Evolutionary conservation across 2,329 filamentous ascomycete genomes (phyloP).

Genomic region (Rosellinia necatrix): DNA sequence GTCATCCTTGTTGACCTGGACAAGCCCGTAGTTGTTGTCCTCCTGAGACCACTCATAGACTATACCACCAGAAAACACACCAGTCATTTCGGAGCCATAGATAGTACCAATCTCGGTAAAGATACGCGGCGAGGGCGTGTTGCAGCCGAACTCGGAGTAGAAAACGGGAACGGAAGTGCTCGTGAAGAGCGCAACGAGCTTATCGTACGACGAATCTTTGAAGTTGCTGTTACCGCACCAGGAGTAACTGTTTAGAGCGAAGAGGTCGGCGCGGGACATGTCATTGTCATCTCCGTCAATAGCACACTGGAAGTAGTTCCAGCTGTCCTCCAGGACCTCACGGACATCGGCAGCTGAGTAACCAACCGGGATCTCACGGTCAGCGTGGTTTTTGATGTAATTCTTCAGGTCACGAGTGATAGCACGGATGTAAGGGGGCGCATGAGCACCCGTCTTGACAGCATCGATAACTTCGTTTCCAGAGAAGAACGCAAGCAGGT

Average conservation of each 20-base stretch:
- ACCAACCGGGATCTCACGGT: conserved; percentile 73
- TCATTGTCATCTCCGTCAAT: conserved; percentile 58
- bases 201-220: conserved; percentile 64
- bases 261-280: conserved; percentile 71
- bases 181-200: conserved; percentile 67
- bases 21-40: conserved; percentile 67
- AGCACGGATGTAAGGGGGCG: conserved; percentile 74
- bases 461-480: conserved; percentile 80
- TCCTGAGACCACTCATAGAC: conserved; percentile 84
- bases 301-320: conserved; percentile 75
- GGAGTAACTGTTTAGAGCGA: conserved; percentile 78
- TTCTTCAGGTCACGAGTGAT: conserved; percentile 80
- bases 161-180: conserved; percentile 73
- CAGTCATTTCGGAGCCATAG: conserved; percentile 72
- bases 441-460: conserved; percentile 59
- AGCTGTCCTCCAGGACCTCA: conserved; percentile 72
- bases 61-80: conserved; percentile 73
- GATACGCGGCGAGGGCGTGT: conserved; percentile 68
- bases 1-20: conserved; percentile 62
- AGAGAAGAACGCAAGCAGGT: conserved; percentile 75
- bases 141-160: conserved; percentile 84
- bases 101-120: conserved; percentile 78
- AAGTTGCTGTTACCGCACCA: conserved; percentile 72
- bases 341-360: conserved; percentile 84
- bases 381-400: conserved; percentile 73